These are phyloP conservation scores for Aotearoamyces nothofagi DNA, from an alignment of 2,329 filamentous ascomycete species.

Conservation along the genomic window DNA sequence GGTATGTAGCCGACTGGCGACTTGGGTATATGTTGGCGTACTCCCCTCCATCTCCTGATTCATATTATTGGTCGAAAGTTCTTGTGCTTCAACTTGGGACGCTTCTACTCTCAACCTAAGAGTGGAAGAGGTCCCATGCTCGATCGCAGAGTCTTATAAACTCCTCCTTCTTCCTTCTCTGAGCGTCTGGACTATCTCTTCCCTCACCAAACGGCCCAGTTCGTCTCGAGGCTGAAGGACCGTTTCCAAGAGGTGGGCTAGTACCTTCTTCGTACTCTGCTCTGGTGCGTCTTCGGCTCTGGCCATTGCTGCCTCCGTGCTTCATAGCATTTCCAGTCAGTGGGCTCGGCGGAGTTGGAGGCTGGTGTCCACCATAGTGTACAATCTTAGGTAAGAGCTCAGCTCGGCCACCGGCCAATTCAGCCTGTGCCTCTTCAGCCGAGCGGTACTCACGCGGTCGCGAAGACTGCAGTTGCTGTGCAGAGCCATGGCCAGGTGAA, in stretches of 20 bases:
- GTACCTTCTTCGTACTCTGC: conserved; percentile 90
- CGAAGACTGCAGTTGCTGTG: conserved; percentile 34
- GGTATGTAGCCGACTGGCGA: no score
- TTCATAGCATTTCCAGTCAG: conserved; percentile 17
- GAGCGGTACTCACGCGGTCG: conserved; percentile 82
- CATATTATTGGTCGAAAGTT: no score
- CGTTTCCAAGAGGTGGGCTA: conserved; percentile 69
- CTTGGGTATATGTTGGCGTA: no score
- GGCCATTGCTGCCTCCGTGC: conserved; percentile 24
- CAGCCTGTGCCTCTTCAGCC: conserved; percentile 86
- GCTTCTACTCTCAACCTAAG: no score
- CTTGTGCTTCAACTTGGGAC: no score
- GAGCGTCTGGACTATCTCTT: conserved; percentile 69
- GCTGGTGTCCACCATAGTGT: conserved; percentile 88
- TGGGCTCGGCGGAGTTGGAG: conserved; percentile 62
- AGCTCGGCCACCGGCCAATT: conserved; percentile 78
- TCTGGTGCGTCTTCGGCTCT: conserved; percentile 59
- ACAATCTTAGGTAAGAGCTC: conserved; percentile 87
- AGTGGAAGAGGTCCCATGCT: conserved; percentile 96
- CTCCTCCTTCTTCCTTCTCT: conserved; percentile 79
- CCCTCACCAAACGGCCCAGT: conserved; percentile 63
- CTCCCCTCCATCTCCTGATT: no score
- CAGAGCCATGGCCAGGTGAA: conserved; percentile 59
- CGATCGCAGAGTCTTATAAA: conserved; percentile 75
- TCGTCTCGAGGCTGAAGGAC: conserved; percentile 42